Evolutionary conservation across 2,329 filamentous ascomycete genomes (phyloP).

Genomic region (Trichophyton verrucosum): DNA sequence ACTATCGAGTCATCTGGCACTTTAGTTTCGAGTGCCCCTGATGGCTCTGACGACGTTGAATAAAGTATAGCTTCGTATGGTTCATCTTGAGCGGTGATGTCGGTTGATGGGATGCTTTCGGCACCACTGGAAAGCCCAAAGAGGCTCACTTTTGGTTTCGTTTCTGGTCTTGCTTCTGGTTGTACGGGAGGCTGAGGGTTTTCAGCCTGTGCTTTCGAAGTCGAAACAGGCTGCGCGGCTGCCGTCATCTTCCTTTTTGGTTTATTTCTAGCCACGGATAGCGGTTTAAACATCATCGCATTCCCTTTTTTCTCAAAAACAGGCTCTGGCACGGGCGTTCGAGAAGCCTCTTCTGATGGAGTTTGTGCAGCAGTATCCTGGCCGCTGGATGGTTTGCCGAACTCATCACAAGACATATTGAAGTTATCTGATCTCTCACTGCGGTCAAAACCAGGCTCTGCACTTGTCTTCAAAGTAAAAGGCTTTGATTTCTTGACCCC

Average conservation of each 20-base stretch:
- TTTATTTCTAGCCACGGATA: constrained; percentile 68
- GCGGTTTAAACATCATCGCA: constrained; percentile 74
- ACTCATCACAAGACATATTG: constrained; percentile 1
- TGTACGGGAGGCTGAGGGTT: constrained; percentile 14
- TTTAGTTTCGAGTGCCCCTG: constrained; percentile 13
- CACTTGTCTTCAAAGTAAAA: constrained; percentile 69
- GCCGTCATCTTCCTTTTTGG: constrained; percentile 52
- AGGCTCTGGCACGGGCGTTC: constrained; percentile 19
- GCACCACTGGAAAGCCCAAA: constrained; percentile 30
- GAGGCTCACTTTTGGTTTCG: constrained; percentile 35
- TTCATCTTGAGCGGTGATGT: neutral
- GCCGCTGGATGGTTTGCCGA: neutral
- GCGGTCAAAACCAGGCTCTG: constrained; percentile 68
- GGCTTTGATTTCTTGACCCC: constrained; percentile 35
- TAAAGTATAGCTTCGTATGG: constrained; percentile 32
- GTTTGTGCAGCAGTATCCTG: constrained; percentile 16
- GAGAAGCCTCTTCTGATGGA: constrained; percentile 18
- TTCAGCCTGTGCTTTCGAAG: constrained; percentile 10
- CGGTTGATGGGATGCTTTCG: constrained; percentile 2
- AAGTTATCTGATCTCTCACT: constrained; percentile 35
- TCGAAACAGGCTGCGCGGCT: constrained; percentile 12
- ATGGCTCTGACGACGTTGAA: constrained; percentile 13
- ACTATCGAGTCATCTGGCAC: neutral
- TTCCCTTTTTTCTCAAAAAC: constrained; percentile 53
- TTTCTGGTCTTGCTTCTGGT: constrained; percentile 21